A percentile compares a stretch with the other conserved stretches of the same genome.
These are phyloP conservation scores for Microascus cirrosus DNA, from an alignment of 2,329 filamentous ascomycete genomes.

Conservation along the genomic window DNA sequence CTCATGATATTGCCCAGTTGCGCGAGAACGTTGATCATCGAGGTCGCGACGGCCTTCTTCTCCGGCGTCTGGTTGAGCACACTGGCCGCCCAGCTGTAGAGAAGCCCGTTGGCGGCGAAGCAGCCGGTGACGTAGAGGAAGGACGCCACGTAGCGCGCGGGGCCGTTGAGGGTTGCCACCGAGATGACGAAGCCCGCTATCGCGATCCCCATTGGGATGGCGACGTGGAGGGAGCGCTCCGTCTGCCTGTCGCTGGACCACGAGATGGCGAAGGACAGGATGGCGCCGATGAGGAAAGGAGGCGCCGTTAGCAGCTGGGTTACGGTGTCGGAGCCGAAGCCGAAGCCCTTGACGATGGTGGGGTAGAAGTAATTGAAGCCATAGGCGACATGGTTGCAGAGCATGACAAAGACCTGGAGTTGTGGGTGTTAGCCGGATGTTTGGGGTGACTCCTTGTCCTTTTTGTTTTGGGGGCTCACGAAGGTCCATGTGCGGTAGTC, in stretches of 20 bases:
- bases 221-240: conserved; percentile 12
- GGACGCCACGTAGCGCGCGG: conserved; percentile 12
- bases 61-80: conserved; percentile 22
- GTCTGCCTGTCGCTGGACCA: conserved; percentile 8
- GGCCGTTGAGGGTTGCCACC: conserved; percentile 9
- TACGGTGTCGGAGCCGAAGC: background rate
- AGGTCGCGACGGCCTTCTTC: conserved; percentile 22
- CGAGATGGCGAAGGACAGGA: background rate
- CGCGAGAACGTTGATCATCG: conserved; percentile 22
- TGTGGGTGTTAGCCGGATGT: no score
- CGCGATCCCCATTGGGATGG: conserved; percentile 26
- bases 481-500: no score
- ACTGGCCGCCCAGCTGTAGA: conserved; percentile 22
- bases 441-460: no score
- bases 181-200: conserved; percentile 17
- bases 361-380: background rate
- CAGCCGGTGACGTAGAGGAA: conserved; percentile 12
- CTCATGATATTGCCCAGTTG: conserved; percentile 13
- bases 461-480: no score
- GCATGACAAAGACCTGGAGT: background rate
- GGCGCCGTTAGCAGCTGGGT: background rate
- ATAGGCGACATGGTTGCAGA: background rate
- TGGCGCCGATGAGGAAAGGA: conserved; percentile 6
- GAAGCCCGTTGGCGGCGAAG: conserved; percentile 19
- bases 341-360: background rate